Conservation (phyloP, 2,329 filamentous ascomycete species). For the Thermoascus crustaceus region DNA sequence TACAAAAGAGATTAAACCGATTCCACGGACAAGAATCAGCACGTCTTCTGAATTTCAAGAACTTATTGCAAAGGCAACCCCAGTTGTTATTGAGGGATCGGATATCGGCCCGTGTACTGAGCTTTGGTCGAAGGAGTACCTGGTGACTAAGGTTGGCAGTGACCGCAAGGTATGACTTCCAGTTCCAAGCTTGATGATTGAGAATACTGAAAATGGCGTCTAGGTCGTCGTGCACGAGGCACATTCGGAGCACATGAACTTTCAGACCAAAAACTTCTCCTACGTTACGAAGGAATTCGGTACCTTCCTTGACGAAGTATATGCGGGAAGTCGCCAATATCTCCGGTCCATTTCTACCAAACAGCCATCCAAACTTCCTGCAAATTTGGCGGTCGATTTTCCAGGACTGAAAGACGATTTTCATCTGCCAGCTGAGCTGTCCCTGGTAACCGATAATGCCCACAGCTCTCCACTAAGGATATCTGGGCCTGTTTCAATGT, state of each 20-base stretch:
- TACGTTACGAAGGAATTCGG: conserved; percentile 63
- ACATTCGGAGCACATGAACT: conserved; percentile 61
- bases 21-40: conserved; percentile 48
- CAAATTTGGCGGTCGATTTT: conserved; percentile 65
- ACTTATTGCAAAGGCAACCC: conserved; percentile 51
- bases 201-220: conserved; percentile 4
- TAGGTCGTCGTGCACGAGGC: conserved; percentile 69
- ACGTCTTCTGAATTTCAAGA: conserved; percentile 51
- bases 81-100: conserved; percentile 57
- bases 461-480: conserved; percentile 76
- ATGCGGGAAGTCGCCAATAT: conserved; percentile 58
- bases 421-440: conserved; percentile 54
- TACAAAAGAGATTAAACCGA: conserved; percentile 15
- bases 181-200: conserved; percentile 1
- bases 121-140: conserved; percentile 61
- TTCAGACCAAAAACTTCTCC: conserved; percentile 72
- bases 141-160: conserved; percentile 53
- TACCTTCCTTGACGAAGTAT: conserved; percentile 55
- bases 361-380: conserved; percentile 60
- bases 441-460: conserved; percentile 49
- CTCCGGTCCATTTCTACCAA: conserved; percentile 66
- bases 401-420: conserved; percentile 63
- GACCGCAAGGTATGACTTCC: conserved; percentile 48
- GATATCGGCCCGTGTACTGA: conserved; percentile 59
- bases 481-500: conserved; percentile 74